Conservation (phyloP, 495 filamentous ascomycete genomes). For the Patellaria atrata region DNA sequence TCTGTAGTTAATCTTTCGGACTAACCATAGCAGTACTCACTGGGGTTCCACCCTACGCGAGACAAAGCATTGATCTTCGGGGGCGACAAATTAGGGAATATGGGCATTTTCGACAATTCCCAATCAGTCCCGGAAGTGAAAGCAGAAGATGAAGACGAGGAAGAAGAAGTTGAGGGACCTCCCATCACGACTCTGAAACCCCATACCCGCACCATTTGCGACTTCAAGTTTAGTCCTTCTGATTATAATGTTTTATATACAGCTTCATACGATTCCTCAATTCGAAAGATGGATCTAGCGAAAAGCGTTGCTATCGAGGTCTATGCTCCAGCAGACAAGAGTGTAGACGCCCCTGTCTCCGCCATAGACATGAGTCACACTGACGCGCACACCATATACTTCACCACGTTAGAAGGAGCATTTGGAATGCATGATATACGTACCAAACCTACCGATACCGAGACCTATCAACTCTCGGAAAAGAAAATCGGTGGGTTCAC, state of each 20-base stretch:
- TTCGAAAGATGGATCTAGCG: constrained; percentile 73
- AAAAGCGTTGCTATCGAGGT: constrained; percentile 64
- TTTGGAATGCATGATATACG: constrained; percentile 71
- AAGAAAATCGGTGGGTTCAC: constrained; percentile 95
- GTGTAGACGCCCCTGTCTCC: constrained; percentile 63
- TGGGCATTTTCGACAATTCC: constrained; percentile 87
- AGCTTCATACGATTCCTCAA: constrained; percentile 85
- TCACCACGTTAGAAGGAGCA: constrained; percentile 69
- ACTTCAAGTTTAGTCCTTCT: constrained; percentile 59
- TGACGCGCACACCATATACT: constrained; percentile 64
- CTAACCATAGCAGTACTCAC: constrained; percentile 39
- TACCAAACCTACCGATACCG: constrained; percentile 34
- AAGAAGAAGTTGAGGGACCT: constrained; percentile 54
- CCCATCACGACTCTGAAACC: constrained; percentile 74
- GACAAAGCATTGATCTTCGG: constrained; percentile 88
- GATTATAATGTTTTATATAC: constrained; percentile 61
- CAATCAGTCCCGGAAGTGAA: constrained; percentile 41
- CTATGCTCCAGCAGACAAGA: constrained; percentile 54
- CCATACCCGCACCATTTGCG: constrained; percentile 76
- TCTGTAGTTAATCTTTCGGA: too few species aligned
- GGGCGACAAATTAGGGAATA: constrained; percentile 84
- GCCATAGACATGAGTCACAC: constrained; percentile 59
- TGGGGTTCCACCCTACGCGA: constrained; percentile 76
- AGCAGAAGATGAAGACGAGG: constrained; percentile 40
- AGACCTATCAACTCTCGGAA: constrained; percentile 65